These are phyloP conservation scores for Ampelocalamus luodianensis DNA, from an alignment of 176 grass and related monocot genomes.

Conservation along the genomic window DNA sequence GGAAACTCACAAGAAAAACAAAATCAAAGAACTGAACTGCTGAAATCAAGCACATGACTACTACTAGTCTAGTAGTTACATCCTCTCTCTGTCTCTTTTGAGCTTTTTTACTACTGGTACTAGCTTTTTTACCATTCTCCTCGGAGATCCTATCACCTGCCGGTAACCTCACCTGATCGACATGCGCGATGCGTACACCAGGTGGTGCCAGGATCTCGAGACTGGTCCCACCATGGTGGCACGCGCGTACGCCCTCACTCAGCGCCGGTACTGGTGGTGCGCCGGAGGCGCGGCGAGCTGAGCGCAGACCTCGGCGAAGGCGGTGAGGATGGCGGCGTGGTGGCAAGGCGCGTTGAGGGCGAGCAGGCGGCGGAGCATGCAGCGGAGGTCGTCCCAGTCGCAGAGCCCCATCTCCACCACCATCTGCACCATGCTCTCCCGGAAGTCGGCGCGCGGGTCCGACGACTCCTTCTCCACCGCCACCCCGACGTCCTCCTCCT, in stretches of 20 bases:
- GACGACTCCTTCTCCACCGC: constrained; percentile 97
- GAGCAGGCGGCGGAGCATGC: constrained; percentile 84
- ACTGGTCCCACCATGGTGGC: neutral
- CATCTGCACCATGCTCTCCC: constrained; percentile 95
- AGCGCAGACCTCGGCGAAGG: constrained; percentile 89
- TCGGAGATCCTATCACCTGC: constrained; percentile 62
- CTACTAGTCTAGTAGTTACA: neutral
- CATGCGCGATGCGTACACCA: constrained; percentile 7
- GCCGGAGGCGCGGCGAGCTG: constrained; percentile 35
- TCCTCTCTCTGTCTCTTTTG: neutral
- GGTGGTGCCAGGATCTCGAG: constrained; percentile 66
- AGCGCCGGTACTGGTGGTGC: neutral
- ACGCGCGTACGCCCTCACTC: neutral
- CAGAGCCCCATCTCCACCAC: constrained; percentile 92
- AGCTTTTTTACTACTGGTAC: neutral
- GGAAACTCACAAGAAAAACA: neutral
- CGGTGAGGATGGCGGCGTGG: constrained; percentile 93
- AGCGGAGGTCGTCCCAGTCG: constrained; percentile 80
- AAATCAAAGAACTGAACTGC: neutral
- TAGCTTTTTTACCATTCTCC: neutral
- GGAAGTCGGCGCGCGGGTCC: constrained; percentile 81
- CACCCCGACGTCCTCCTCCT: constrained; percentile 55
- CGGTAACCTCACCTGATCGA: constrained; percentile 26
- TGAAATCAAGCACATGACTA: constrained; percentile 7
- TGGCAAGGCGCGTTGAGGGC: constrained; percentile 84